These are phyloP conservation scores for Globisporangium iwayamae DNA, from an alignment of 352 stramenopile genomes.

Conservation along the genomic window DNA sequence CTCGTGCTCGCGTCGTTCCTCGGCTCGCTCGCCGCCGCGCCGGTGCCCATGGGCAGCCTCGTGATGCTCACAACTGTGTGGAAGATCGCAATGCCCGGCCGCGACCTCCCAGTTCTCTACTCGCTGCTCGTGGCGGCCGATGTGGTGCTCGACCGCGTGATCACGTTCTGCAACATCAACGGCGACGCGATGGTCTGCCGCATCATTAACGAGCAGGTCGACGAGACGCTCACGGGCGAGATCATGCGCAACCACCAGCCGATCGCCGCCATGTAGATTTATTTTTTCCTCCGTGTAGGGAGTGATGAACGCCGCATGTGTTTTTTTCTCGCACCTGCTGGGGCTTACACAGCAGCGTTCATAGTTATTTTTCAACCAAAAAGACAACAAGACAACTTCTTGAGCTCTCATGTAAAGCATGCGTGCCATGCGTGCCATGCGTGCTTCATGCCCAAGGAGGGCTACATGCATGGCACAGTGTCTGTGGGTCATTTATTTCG, in stretches of 20 bases:
- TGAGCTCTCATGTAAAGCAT: background rate
- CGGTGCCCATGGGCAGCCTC: constrained; percentile 52
- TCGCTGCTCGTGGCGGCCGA: constrained; percentile 63
- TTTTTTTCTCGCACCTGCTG: too few relatives aligned
- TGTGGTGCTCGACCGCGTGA: constrained; percentile 67
- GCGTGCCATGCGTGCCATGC: too few relatives aligned
- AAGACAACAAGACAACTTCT: constrained; percentile 1
- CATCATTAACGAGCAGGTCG: constrained; percentile 60
- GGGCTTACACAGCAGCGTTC: background rate
- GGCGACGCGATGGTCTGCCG: constrained; percentile 67
- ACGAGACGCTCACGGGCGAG: constrained; percentile 16
- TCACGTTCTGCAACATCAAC: constrained; percentile 76
- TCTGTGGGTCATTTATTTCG: background rate
- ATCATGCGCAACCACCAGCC: constrained; percentile 22
- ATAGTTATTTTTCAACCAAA: background rate
- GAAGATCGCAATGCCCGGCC: constrained; percentile 57
- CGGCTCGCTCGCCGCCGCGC: constrained; percentile 53
- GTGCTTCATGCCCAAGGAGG: background rate
- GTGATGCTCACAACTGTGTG: constrained; percentile 69
- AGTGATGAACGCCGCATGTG: background rate
- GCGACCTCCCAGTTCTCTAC: constrained; percentile 53
- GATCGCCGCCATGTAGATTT: constrained; percentile 17
- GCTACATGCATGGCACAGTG: background rate
- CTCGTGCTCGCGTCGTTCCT: constrained; percentile 60
- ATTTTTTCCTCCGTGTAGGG: background rate